Evolutionary conservation across 2,329 filamentous ascomycete genomes (phyloP).

Genomic region (Colletotrichum agaves): DNA sequence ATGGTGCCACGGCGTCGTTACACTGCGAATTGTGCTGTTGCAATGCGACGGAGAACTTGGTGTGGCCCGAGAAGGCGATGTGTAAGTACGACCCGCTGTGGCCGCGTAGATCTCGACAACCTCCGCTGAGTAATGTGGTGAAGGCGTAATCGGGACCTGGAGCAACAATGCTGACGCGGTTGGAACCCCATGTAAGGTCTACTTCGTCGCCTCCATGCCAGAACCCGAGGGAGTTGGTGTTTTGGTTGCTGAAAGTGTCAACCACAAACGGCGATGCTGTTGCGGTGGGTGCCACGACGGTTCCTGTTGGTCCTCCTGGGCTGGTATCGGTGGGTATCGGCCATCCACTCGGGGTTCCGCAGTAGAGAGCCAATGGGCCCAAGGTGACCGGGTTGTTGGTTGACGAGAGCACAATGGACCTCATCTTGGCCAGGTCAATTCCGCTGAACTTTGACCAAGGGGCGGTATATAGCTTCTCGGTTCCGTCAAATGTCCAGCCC

Average conservation of each 20-base stretch:
- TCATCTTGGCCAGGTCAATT: constrained; percentile 62
- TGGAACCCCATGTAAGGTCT: constrained; percentile 60
- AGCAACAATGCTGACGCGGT: constrained; percentile 58
- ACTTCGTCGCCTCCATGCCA: constrained; percentile 76
- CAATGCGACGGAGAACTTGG: constrained; percentile 71
- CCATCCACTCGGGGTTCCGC: constrained; percentile 62
- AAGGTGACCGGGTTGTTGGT: constrained; percentile 60
- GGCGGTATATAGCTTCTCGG: constrained; percentile 68
- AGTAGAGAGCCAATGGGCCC: constrained; percentile 69
- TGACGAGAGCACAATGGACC: constrained; percentile 61
- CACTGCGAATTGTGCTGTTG: constrained; percentile 75
- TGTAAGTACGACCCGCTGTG: constrained; percentile 71
- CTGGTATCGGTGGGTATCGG: constrained; percentile 53
- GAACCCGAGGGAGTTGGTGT: constrained; percentile 68
- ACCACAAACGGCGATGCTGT: constrained; percentile 64
- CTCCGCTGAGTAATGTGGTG: constrained; percentile 63
- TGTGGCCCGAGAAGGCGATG: constrained; percentile 70
- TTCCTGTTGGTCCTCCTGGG: constrained; percentile 55
- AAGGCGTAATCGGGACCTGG: constrained; percentile 62
- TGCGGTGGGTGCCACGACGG: constrained; percentile 60
- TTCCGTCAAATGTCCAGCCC: constrained; percentile 70
- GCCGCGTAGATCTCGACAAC: constrained; percentile 61
- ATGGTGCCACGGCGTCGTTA: constrained; percentile 64
- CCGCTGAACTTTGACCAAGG: constrained; percentile 63
- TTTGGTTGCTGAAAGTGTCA: constrained; percentile 66